Evolutionary conservation across 106 monocot species (phyloP).

Genomic region (Xerophyta viscosa): DNA sequence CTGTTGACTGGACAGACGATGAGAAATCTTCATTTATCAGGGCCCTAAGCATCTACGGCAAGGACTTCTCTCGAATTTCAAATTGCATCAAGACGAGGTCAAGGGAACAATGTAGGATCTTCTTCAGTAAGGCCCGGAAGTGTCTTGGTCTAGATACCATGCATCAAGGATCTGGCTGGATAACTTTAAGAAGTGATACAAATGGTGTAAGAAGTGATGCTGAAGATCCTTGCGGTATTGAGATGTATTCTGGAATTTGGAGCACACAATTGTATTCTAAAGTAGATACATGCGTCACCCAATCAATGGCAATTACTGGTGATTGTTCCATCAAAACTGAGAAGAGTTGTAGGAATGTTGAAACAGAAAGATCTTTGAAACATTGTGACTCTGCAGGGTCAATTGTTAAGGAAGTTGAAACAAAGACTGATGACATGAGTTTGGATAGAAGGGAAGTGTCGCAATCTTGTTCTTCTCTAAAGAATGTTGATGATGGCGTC

Average conservation of each 20-base stretch:
- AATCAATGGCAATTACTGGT: constrained; percentile 15
- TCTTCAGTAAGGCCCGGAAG: constrained; percentile 90
- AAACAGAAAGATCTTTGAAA: constrained; percentile 18
- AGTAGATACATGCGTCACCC: constrained; percentile 29
- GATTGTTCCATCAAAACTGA: constrained; percentile 15
- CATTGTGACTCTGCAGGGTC: constrained; percentile 9
- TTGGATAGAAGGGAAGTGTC: background rate
- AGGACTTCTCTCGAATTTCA: constrained; percentile 68
- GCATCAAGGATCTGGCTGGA: constrained; percentile 19
- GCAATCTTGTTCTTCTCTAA: constrained; percentile 4
- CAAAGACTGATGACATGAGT: constrained; percentile 1
- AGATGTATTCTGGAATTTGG: constrained; percentile 65
- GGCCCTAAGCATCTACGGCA: constrained; percentile 56
- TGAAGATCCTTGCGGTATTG: constrained; percentile 56
- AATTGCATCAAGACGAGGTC: constrained; percentile 53
- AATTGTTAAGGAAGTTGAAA: constrained; percentile 19
- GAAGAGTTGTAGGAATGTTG: constrained; percentile 4
- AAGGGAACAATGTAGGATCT: constrained; percentile 76
- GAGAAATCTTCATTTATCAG: constrained; percentile 68
- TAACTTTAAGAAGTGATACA: constrained; percentile 30
- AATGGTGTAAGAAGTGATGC: constrained; percentile 55
- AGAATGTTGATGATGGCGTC: constrained; percentile 5
- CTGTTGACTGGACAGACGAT: constrained; percentile 76
- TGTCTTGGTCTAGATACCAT: constrained; percentile 62
- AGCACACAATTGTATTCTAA: constrained; percentile 66